phyloP scores from a whole-genome alignment of 352 stramenopile species.

The Albugo laibachii region DNA sequence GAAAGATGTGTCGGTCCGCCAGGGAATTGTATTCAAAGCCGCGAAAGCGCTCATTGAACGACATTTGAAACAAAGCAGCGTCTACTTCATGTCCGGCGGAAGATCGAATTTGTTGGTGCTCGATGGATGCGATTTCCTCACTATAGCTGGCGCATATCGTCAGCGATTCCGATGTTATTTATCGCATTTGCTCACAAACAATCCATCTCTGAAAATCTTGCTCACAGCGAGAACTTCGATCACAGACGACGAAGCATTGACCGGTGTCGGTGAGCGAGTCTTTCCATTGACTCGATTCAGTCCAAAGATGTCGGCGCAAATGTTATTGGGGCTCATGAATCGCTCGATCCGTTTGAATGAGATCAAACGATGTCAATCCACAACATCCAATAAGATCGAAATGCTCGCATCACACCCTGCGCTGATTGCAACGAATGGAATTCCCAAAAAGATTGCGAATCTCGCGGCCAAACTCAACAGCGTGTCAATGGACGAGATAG shows the following conservation, averaged over 20 bases:
- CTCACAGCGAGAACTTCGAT: constrained; percentile 38
- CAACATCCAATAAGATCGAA: constrained; percentile 37
- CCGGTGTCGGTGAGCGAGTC: constrained; percentile 45
- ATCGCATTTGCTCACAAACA: constrained; percentile 49
- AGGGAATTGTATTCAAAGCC: constrained; percentile 16
- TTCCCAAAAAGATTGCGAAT: constrained; percentile 48
- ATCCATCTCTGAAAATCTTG: constrained; percentile 50
- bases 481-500: constrained; percentile 42
- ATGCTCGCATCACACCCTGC: constrained; percentile 49
- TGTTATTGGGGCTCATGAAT: constrained; percentile 56
- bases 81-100: constrained; percentile 23
- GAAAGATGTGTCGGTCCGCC: constrained; percentile 1
- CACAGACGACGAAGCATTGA: constrained; percentile 33
- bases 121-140: constrained; percentile 48
- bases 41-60: constrained; percentile 28
- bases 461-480: constrained; percentile 47
- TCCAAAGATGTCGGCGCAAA: constrained; percentile 46
- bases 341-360: constrained; percentile 49
- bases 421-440: constrained; percentile 29
- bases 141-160: constrained; percentile 21
- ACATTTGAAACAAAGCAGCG: constrained; percentile 27
- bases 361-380: constrained; percentile 17
- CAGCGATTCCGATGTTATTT: constrained; percentile 47
- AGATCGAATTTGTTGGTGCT: constrained; percentile 45
- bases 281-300: constrained; percentile 45